A percentile compares a stretch with the other conserved stretches of the same genome.
Evolutionary conservation across 2,329 filamentous ascomycete species (phyloP).

Genomic region (Colletotrichum liriopes): DNA sequence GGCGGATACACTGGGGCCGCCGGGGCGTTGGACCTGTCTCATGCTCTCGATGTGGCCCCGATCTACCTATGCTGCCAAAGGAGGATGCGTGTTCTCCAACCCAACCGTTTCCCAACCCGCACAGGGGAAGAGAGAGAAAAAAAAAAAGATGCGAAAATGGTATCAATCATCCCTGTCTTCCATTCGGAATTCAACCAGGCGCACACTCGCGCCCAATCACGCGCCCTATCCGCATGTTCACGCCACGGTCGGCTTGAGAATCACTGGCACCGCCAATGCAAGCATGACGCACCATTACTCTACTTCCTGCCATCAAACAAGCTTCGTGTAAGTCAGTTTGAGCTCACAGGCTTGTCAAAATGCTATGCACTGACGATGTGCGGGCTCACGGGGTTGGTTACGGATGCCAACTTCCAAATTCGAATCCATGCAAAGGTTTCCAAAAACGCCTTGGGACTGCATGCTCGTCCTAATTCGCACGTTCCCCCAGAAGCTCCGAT

Average conservation of each 20-base stretch:
- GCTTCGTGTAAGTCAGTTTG: constrained; percentile 35
- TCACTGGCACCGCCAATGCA: constrained; percentile 30
- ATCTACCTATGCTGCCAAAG: constrained; percentile 31
- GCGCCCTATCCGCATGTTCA: constrained; percentile 13
- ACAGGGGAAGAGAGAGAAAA: not conserved
- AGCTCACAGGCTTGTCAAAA: constrained; percentile 25
- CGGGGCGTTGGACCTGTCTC: constrained; percentile 38
- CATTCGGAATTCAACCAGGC: constrained; percentile 20
- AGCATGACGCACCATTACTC: constrained; percentile 39
- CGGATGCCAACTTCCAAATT: constrained; percentile 19
- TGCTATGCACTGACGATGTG: constrained; percentile 32
- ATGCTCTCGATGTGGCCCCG: constrained; percentile 34
- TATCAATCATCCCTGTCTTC: constrained; percentile 32
- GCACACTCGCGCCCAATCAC: constrained; percentile 30
- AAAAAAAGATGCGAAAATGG: constrained; percentile 10
- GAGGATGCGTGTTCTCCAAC: constrained; percentile 13
- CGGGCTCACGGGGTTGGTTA: constrained; percentile 27
- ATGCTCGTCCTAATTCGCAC: constrained; percentile 31
- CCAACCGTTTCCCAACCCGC: not conserved
- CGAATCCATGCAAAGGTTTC: constrained; percentile 33
- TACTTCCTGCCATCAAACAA: constrained; percentile 37
- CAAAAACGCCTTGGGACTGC: constrained; percentile 23
- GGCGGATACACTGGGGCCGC: constrained; percentile 36
- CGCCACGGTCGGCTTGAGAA: constrained; percentile 16
- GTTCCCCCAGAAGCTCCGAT: constrained; percentile 23